Evolutionary conservation across 225 moss, liverwort and hornwort genomes (phyloP), one percentile per base, ranked within the genome.

Genomic region (Takakia lepidozioides): DNA sequence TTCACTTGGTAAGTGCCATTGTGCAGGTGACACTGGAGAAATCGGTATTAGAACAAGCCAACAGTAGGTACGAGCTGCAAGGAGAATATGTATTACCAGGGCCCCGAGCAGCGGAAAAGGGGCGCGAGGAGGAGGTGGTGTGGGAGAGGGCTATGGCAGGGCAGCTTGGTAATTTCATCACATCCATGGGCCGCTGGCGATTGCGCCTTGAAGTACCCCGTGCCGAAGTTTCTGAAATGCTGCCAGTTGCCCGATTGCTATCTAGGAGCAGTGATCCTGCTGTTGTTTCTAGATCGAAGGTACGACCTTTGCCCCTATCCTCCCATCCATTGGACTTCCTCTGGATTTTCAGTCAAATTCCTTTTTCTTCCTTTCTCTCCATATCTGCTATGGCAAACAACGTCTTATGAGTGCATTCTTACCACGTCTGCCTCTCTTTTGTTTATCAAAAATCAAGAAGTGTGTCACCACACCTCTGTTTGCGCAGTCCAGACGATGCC

Each of bases 251-350:
- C 23, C 79, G 98, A 54, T 62, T 98, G 40, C 72, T 98, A 29
- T 85, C 98, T 35, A 78, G 98, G 48, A 98, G 98, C 64, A 98
- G 91, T 69, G 98, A 98, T 62, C 98, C 98, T 43, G 98, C 82
- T 25, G 85, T 98, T 53, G 83, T 98, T 38, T 85, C 87, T 25
- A 78, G 98, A 56, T 98, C 98, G 25, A 98, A 98, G 73, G 79
- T 79, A 25, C 0, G 14, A 11, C 25, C 9, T 11, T 46, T 10
- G n/a, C n/a, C n/a, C n/a, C n/a, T n/a, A n/a, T n/a, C n/a, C n/a
- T n/a, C n/a, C n/a, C n/a, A n/a, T n/a, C n/a, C n/a, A n/a, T n/a
- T n/a, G n/a, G n/a, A n/a, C n/a, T n/a, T n/a, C n/a, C n/a, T n/a
- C n/a, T n/a, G n/a, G n/a, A n/a, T 37, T 51, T 27, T 5, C 2